These are phyloP conservation scores for Podospora appendiculata DNA, from an alignment of 495 filamentous ascomycete genomes.

Conservation along the genomic window DNA sequence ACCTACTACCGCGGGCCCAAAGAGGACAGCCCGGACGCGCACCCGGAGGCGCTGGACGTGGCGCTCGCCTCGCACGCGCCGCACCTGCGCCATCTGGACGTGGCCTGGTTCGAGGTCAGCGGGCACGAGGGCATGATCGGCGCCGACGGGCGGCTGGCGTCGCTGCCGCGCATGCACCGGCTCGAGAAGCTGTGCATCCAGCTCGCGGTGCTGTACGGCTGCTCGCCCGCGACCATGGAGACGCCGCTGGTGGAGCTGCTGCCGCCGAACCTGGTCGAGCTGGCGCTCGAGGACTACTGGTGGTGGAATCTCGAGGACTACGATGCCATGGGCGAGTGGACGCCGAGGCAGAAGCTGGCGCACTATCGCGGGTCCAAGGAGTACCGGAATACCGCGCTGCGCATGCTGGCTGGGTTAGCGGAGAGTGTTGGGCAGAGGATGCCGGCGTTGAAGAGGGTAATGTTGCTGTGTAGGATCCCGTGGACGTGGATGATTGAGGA, in stretches of 20 bases:
- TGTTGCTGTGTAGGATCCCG: slow-evolving; percentile 17
- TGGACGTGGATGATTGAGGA: slow-evolving; percentile 19
- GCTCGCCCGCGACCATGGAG: not conserved
- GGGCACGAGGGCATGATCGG: slow-evolving; percentile 15
- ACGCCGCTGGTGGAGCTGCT: slow-evolving; percentile 18
- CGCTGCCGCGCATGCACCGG: slow-evolving; percentile 8
- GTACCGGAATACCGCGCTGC: slow-evolving; percentile 15
- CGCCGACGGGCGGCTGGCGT: slow-evolving; percentile 17
- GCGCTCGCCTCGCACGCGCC: slow-evolving; percentile 13
- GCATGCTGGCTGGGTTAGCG: slow-evolving; percentile 16
- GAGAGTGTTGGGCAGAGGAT: slow-evolving; percentile 3
- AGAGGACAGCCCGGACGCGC: not conserved
- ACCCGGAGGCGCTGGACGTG: slow-evolving; percentile 18
- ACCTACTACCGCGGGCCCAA: not conserved
- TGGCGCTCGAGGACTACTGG: slow-evolving; percentile 28
- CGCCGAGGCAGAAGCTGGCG: slow-evolving; percentile 2
- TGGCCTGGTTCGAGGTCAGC: slow-evolving; percentile 16
- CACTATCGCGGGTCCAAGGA: slow-evolving; percentile 13
- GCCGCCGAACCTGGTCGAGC: slow-evolving; percentile 22
- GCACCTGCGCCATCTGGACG: slow-evolving; percentile 21
- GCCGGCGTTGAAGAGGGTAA: slow-evolving; percentile 12
- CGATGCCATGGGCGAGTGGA: slow-evolving; percentile 14
- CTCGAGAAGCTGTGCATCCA: slow-evolving; percentile 22
- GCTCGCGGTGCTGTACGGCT: slow-evolving; percentile 17
- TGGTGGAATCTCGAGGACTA: slow-evolving; percentile 13